Evolutionary conservation across 164 flowering plant genomes (phyloP), one percentile per base, ranked within the genome.

Genomic region (Macadamia integrifolia): DNA sequence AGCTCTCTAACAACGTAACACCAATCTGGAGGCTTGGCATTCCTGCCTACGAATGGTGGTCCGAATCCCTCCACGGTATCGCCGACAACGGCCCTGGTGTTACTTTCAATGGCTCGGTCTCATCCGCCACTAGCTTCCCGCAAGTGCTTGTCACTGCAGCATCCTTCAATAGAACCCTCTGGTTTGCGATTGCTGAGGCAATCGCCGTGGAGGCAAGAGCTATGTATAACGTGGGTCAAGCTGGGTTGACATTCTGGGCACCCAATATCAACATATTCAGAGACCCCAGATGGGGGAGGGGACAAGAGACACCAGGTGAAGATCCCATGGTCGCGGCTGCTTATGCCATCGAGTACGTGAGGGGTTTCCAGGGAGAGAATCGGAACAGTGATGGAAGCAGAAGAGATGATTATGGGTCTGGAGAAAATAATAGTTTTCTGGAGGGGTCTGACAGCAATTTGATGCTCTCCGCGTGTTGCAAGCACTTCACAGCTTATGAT

Each of bases 251-350:
- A 0, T 88, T 79, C 55, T 88, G 93, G 92, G 93, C 93, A 13
- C 97, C 97, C 3, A 84, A 79, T 80, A 76, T 89, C 11, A 91
- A 91, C 59, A 69, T 91, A 15, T 91, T 87, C 62, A 85, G 97
- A 72, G 97, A 91, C 69, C 97, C 97, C 58, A 86, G 94, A 71
- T 91, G 97, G 97, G 94, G 95, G n/a, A 82, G 97, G 61, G 97
- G 97, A 55, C 92, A 89, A 67, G 94, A 91, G 78, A 91, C 93
- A 5, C 93, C 94, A 0, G 97, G 97, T 11, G 97, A 91, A 71
- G 97, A 91, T 72, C 97, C 97, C 0, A 63, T 84, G 82, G 83
- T 87, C 42, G 83, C 76, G 13, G 78, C 93, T 14, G 84, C 79
- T 62, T 91, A 69, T 69, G 87, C 85, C 0, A 62, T 84, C 46